Conservation (phyloP, 805 yeast species). For the Pichia scutulata region DNA sequence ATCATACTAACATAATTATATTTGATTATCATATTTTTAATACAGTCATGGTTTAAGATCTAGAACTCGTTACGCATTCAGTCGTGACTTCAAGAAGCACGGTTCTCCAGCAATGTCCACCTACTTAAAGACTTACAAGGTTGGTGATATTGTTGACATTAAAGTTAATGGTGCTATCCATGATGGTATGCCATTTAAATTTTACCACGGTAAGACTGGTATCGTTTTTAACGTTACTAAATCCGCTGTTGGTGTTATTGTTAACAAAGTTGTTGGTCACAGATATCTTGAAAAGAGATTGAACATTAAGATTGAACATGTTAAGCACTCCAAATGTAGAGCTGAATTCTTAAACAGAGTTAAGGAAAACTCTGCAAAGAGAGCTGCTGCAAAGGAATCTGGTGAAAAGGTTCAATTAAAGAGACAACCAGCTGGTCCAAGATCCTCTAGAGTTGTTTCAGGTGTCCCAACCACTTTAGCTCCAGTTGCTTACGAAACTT, state of each 20-base stretch:
- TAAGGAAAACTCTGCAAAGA: constrained; percentile 90
- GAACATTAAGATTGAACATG: constrained; percentile 97
- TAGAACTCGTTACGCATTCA: constrained; percentile 99
- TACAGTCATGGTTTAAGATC: constrained; percentile 97
- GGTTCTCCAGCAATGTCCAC: constrained; percentile 92
- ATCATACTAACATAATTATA: constrained; percentile 12
- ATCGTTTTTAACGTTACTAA: constrained; percentile 98
- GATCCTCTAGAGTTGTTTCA: constrained; percentile 80
- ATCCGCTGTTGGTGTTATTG: constrained; percentile 95
- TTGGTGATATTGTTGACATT: constrained; percentile 99
- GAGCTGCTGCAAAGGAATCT: constrained; percentile 88
- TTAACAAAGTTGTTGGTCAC: constrained; percentile 98
- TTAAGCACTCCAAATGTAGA: constrained; percentile 99
- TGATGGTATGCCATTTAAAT: constrained; percentile 99
- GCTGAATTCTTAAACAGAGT: constrained; percentile 98
- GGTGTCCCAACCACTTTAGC: constrained; percentile 95
- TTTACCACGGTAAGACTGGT: constrained; percentile 99
- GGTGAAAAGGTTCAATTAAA: constrained; percentile 88
- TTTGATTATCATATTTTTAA: neutral
- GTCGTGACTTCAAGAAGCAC: constrained; percentile 98
- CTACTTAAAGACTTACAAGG: constrained; percentile 96
- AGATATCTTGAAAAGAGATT: constrained; percentile 98
- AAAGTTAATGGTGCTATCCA: constrained; percentile 99
- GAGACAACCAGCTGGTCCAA: constrained; percentile 99
- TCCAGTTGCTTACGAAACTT: constrained; percentile 99